Base-by-base conservation (phyloP, 108 stramenopile genomes). In the Discostella stelligeroides region DNA sequence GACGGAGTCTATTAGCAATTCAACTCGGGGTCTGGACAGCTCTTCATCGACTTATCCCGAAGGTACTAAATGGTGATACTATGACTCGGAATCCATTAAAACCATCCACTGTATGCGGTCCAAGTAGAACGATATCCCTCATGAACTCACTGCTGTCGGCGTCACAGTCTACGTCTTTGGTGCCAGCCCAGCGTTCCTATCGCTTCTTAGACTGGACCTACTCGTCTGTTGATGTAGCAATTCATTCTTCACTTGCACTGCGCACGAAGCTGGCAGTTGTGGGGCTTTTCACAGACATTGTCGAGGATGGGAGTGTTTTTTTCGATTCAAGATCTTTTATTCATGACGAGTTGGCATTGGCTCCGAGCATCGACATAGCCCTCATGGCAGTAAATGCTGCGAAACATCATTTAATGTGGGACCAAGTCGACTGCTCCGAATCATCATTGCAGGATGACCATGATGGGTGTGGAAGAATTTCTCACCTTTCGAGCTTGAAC, bases 11-110 rank as follows among this genome's bases (percentile, higher is more conserved):
- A 0, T 27, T 80, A n/a, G 58, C 79, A 7, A 7, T 80, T 12
- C 79, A 68, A 63, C 55, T 70, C 11, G 66, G 66, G 23, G 70
- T 66, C 15, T 80, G 79, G 72, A 61, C 55, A 6, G 58, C 70
- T 3, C 30, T 80, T 29, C 39, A 59, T 2, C 34, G 49, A 17
- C 56, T 72, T 17, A 29, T 67, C 0, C 67, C 72, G 9, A 9
- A 13, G n/a, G 34, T 46, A n/a, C 23, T 58, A 3, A 17, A 27
- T 11, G 5, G 24, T 11, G 28, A 42, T 21, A 28, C 65, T n/a
- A 20, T 37, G 12, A 18, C 15, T 29, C 11, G 56, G 50, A 23
- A 17, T 4, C 14, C 30, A n/a, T 17, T 37, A 18, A 13, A 17
- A 29, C 3, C 53, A 28, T 29, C 25, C 27, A 0, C 55, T 29